Base-by-base conservation (phyloP, 768 basidiomycete genomes). In the Cystofilobasidium capitatum region DNA sequence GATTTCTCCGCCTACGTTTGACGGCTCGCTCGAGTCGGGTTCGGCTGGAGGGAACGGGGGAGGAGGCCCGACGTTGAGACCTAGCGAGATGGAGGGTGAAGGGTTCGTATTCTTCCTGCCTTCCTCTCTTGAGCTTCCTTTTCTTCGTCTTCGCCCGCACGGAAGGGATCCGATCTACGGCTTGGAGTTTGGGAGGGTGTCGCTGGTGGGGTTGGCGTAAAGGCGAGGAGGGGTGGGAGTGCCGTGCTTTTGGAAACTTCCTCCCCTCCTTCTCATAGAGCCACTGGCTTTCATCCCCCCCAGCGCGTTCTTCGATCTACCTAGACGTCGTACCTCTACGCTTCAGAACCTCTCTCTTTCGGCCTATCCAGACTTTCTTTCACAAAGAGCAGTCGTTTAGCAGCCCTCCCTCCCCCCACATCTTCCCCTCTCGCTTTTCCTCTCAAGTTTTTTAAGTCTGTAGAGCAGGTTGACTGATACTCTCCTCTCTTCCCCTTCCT, bases 21-120 rank as follows among this genome's bases (percentile, higher is more conserved):
- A 37, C 40, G 64, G 39, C 42, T 17, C 45, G n/a, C 12, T 26
- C 42, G 9, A 12, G 22, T 3, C 47, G 33, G 42, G 26, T 58
- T 33, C 24, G 24, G 20, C 44, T 29, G 26, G n/a, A 24, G 20
- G 54, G 44, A 35, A 26, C 2, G 16, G 64, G 29, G 6, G 35
- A 31, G 5, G 33, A 40, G 8, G 35, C 42, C 39, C 40, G 61
- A 57, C 14, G 51, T 29, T 68, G 39, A 49, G 66, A 22, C 66
- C 66, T 26, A 68, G 66, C 54, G 66, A 68, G 24, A 68, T 68
- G 66, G 59, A 60, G 24, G 66, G 61, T 44, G 66, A 68, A 68
- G 66, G 66, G 66, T 68, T 37, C 62, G 66, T 68, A 20, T 40
- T 26, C n/a, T 47, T 40, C 22, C 22, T 35, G 1, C 17, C 31